Evolutionary conservation across 345 rosid genomes (phyloP).

Genomic region (Salix udensis): DNA sequence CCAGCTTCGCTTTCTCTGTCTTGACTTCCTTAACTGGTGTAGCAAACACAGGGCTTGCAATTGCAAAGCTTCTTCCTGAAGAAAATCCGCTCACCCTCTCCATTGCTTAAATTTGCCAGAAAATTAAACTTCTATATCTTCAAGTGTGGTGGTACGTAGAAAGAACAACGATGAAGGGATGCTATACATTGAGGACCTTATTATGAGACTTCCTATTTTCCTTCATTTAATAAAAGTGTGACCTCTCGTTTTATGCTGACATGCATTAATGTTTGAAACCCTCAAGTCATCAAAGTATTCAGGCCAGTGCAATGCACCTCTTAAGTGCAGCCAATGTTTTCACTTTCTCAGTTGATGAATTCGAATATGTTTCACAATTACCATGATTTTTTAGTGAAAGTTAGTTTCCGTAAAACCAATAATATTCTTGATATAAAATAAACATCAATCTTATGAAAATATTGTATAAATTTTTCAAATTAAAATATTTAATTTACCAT

Average conservation of each 20-base stretch:
- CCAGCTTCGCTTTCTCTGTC: not conserved
- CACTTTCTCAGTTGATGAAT: not conserved
- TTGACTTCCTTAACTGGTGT: not conserved
- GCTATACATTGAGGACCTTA: not conserved
- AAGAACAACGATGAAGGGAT: no score
- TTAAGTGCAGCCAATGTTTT: not conserved
- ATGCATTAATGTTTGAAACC: not conserved
- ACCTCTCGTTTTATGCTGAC: not conserved
- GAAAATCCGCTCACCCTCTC: not conserved
- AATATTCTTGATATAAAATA: no score
- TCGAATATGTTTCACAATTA: no score
- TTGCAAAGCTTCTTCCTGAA: not conserved
- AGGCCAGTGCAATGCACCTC: no score
- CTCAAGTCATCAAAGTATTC: not conserved
- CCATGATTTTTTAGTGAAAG: no score
- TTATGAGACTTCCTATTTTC: not conserved
- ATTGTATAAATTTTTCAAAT: no score
- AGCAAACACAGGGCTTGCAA: not conserved
- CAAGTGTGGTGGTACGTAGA: no score
- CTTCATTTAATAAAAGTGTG: not conserved
- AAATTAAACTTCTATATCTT: no score
- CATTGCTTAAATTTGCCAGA: not conserved
- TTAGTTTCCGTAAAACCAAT: no score
- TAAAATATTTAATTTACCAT: no score
- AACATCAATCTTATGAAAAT: not conserved